These are phyloP conservation scores for Leishmania martiniquensis DNA, from an alignment of 208 protist species.

Conservation along the genomic window DNA sequence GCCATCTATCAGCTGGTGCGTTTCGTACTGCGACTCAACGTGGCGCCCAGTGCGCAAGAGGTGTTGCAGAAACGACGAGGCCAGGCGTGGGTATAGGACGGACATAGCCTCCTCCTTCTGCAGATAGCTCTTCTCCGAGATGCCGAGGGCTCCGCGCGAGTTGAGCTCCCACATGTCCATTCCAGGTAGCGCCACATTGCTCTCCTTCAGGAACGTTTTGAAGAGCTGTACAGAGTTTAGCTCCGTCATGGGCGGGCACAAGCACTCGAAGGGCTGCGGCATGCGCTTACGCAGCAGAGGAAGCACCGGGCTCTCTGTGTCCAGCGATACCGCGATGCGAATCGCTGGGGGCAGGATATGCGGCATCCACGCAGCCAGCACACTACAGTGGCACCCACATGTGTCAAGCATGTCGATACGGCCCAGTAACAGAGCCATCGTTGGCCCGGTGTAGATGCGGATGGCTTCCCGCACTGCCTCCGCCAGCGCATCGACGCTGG, in stretches of 20 bases:
- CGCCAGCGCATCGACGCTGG: slow-evolving; percentile 47
- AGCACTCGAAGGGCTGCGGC: slow-evolving; percentile 83
- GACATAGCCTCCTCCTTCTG: slow-evolving; percentile 65
- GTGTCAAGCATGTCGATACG: slow-evolving; percentile 64
- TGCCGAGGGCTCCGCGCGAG: slow-evolving; percentile 40
- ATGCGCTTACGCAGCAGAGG: slow-evolving; percentile 62
- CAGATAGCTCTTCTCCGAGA: slow-evolving; percentile 69
- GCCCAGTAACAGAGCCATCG: slow-evolving; percentile 59
- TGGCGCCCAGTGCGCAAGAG: slow-evolving; percentile 35
- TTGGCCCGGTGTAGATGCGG: slow-evolving; percentile 50
- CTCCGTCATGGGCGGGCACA: slow-evolving; percentile 64
- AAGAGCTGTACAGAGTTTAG: slow-evolving; percentile 51
- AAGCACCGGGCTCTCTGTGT: slow-evolving; percentile 75
- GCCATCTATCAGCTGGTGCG: slow-evolving; percentile 44
- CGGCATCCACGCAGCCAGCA: slow-evolving; percentile 72
- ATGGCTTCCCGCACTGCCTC: slow-evolving; percentile 51
- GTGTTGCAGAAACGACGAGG: slow-evolving; percentile 54
- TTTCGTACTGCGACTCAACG: slow-evolving; percentile 46
- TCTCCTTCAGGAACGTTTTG: slow-evolving; percentile 28
- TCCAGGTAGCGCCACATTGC: slow-evolving; percentile 43
- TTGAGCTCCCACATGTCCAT: slow-evolving; percentile 28
- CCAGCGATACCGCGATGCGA: slow-evolving; percentile 61
- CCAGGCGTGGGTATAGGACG: slow-evolving; percentile 57
- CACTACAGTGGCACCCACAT: slow-evolving; percentile 43
- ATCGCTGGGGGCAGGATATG: slow-evolving; percentile 56